Conservation (phyloP, 1,284 basidiomycete genomes). For the Gymnopus androsaceus region DNA sequence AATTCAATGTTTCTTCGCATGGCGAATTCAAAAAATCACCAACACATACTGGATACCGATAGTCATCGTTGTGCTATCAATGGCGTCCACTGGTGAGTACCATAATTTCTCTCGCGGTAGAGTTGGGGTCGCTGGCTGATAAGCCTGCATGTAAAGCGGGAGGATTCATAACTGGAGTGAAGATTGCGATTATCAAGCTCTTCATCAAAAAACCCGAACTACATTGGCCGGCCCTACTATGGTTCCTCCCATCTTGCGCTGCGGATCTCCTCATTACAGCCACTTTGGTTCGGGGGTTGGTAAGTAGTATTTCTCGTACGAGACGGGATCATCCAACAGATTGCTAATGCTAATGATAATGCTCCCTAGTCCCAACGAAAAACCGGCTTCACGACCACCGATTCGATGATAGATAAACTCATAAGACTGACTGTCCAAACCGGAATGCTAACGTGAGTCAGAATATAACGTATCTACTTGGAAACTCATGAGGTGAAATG, state of each 20-base stretch:
- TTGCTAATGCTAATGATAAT: background rate
- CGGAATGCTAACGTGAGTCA: slow-evolving; percentile 43
- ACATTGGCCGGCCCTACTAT: slow-evolving; percentile 44
- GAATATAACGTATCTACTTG: slow-evolving; percentile 1
- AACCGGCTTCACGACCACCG: slow-evolving; percentile 45
- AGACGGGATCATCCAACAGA: background rate
- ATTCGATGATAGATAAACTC: slow-evolving; percentile 47
- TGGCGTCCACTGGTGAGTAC: slow-evolving; percentile 41
- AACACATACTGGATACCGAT: slow-evolving; percentile 38
- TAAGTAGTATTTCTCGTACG: slow-evolving; percentile 28
- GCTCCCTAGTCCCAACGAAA: slow-evolving; percentile 38
- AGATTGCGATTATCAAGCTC: slow-evolving; percentile 34
- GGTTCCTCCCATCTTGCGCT: slow-evolving; percentile 47
- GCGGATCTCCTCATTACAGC: slow-evolving; percentile 50
- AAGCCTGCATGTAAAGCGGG: slow-evolving; percentile 35
- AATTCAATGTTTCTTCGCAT: slow-evolving; percentile 56
- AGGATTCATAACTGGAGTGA: slow-evolving; percentile 44
- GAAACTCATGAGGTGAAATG: background rate
- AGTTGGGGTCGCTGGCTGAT: background rate
- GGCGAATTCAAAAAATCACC: slow-evolving; percentile 47
- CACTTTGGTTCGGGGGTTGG: slow-evolving; percentile 46
- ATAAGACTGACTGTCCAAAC: slow-evolving; percentile 53
- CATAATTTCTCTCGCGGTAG: background rate
- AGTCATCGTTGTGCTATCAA: slow-evolving; percentile 38
- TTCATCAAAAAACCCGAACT: slow-evolving; percentile 46